Conservation (phyloP, 257 asterid species). For the Plantago ovata region DNA sequence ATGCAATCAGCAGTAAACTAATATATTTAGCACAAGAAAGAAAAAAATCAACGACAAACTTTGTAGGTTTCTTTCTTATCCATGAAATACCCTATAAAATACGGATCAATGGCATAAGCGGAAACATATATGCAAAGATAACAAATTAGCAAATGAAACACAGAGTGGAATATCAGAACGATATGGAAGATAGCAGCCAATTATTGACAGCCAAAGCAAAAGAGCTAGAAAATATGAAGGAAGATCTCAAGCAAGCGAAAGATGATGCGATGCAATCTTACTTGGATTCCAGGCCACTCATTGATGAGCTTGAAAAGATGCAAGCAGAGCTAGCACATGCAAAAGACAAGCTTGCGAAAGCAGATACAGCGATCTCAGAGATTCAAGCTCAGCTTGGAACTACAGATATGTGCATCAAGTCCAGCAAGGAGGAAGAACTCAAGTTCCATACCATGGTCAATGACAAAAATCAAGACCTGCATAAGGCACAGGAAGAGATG, state of each 20-base stretch:
- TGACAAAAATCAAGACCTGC: slow-evolving; percentile 32
- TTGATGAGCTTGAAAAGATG: slow-evolving; percentile 57
- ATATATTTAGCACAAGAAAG: neutral
- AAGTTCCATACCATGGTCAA: slow-evolving; percentile 23
- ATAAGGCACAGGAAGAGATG: slow-evolving; percentile 38
- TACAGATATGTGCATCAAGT: slow-evolving; percentile 27
- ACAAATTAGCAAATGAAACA: neutral
- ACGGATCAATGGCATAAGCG: neutral
- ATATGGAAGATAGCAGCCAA: neutral
- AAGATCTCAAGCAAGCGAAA: slow-evolving; percentile 47
- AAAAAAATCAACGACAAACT: neutral
- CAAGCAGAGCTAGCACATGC: slow-evolving; percentile 37
- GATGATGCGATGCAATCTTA: slow-evolving; percentile 61
- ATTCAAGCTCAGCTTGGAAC: slow-evolving; percentile 40
- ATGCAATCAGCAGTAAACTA: neutral
- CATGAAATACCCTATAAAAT: slow-evolving; percentile 14
- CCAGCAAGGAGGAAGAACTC: slow-evolving; percentile 41
- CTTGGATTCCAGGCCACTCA: slow-evolving; percentile 59
- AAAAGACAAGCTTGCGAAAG: slow-evolving; percentile 22
- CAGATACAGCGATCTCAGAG: slow-evolving; percentile 22
- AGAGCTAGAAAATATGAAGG: slow-evolving; percentile 36
- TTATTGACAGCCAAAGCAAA: slow-evolving; percentile 21
- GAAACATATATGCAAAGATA: neutral
- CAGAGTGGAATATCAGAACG: slow-evolving; percentile 15
- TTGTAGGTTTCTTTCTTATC: neutral